Base-by-base conservation (phyloP, 345 rosid species). In the Eucalyptus curtisii region DNA sequence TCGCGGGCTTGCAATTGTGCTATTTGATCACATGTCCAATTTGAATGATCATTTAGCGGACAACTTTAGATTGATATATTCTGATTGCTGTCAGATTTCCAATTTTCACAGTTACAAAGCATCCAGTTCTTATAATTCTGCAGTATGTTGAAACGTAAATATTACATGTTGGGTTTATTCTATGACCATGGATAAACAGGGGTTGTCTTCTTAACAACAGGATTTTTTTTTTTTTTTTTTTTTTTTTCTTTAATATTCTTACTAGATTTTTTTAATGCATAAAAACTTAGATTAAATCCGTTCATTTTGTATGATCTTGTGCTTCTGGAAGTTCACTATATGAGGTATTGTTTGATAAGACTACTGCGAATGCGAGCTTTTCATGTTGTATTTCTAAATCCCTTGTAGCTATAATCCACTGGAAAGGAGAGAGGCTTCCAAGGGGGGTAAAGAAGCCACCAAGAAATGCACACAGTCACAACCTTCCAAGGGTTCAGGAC, bases 401-500 rank as follows among this genome's bases (percentile, higher is more conserved):
- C 50, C 87, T 44, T 30, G n/a, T 88, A 98, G 99, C 90, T 98
- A 98, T 91, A 95, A 96, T 68, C 95, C 99, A 88, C 19, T 93
- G 91, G 99, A 97, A 93, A 95, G 99, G 91, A 96, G 99, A 91
- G 99, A 96, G 90, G 89, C 97, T 88, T 90, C 93, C 93, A 98
- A 93, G 89, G 99, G 99, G 90, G 99, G 98, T 20, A 98, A 96
- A 92, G 99, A 98, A 89, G 93, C 93, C 47, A 89, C 88, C 92
- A 98, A 95, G 92, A 97, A 96, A 93, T 90, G 94, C 88, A 93
- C 94, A 88, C 88, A 93, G 45, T 88, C 97, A 47, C 98, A 94
- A 87, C 88, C 96, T 88, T 92, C 99, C 85, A 98, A 94, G 90
- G 90, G 90, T 89, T 90, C 94, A 80, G 91, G 96, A 47, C 93